Base-by-base conservation (phyloP, 345 rosid species). In the Excoecaria cochinchinensis region DNA sequence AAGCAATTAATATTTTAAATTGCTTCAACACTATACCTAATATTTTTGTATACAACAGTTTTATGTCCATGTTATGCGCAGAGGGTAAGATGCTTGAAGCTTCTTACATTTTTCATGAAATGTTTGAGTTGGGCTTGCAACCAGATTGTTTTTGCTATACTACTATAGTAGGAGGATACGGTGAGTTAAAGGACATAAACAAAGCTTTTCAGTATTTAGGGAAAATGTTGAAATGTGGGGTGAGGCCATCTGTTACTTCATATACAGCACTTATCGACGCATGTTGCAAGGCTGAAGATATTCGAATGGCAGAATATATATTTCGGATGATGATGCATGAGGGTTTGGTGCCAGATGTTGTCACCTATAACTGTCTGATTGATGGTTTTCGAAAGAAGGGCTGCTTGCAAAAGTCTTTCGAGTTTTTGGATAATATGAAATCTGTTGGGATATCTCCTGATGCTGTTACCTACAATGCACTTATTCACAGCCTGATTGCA, bases 101-200 rank as follows among this genome's bases (percentile, higher is more conserved):
- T 59, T 84, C 86, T 51, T 63, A 59, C 19, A 40, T 81, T 65
- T 85, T 85, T 84, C 78, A 72, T 42, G 84, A 82, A 82, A 82
- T 87, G 75, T 79, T 72, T 22, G 84, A 82, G 61, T 75, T 77
- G 38, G 87, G 87, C 8, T 80, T 87, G 19, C 74, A 52, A 62
- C 87, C 89, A 58, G 90, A 84, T 77, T 82, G 84, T 84, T 81
- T 79, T 69, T 79, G 82, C 69, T 85, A 85, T 67, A 75, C 90
- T 74, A 79, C 75, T 40, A 84, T 85, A 66, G 84, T 85, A 6
- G 78, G 77, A 66, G 87, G 89, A 63, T 84, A 82, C 42, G 81
- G 87, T 81, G 79, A 77, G 73, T 75, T 70, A 2, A 78, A 76
- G 17, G 76, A 83, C 24, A 76, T 76, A 51, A 76, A 68, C 64